Percentiles rank a stretch among this genome's conserved stretches.
Conservation (phyloP, 208 protist genomes). For the Acanthamoeba triangularis region DNA sequence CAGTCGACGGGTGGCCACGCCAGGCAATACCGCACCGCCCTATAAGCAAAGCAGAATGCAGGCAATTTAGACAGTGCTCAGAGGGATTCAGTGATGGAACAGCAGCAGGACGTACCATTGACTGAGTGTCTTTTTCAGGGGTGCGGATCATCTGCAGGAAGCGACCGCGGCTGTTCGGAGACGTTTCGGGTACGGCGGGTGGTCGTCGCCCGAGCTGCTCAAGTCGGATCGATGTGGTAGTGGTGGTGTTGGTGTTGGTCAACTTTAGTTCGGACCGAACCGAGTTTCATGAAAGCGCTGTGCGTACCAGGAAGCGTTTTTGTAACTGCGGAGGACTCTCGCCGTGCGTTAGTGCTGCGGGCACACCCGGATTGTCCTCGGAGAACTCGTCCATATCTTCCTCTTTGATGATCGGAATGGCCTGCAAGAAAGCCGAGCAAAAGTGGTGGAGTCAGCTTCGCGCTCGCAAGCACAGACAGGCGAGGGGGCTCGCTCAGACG, state of each 20-base stretch:
- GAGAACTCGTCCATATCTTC: slow-evolving; percentile 26
- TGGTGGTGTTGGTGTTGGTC: too few species aligned
- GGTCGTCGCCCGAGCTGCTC: not conserved
- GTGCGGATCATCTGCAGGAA: slow-evolving; percentile 70
- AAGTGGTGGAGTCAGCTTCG: not conserved
- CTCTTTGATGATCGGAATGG: not conserved
- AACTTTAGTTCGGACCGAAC: too few species aligned
- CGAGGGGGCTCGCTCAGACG: not conserved
- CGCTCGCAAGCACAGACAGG: not conserved
- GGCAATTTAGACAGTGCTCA: not conserved
- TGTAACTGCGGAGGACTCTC: not conserved
- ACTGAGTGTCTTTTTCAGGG: slow-evolving; percentile 54
- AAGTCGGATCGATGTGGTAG: too few species aligned
- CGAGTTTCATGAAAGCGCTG: too few species aligned
- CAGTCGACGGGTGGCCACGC: not conserved
- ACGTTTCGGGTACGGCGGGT: not conserved
- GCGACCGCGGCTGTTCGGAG: not conserved
- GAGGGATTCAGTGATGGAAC: too few species aligned
- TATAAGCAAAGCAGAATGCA: not conserved
- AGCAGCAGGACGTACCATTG: not conserved
- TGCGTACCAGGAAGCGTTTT: slow-evolving; percentile 3
- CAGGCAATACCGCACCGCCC: not conserved
- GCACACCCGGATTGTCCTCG: not conserved
- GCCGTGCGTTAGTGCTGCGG: not conserved
- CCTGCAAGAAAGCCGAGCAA: not conserved